Percentiles rank a stretch among this genome's conserved stretches.
These are phyloP conservation scores for Herpotrichia juniperi DNA, from an alignment of 2,329 filamentous ascomycete species.

Conservation along the genomic window DNA sequence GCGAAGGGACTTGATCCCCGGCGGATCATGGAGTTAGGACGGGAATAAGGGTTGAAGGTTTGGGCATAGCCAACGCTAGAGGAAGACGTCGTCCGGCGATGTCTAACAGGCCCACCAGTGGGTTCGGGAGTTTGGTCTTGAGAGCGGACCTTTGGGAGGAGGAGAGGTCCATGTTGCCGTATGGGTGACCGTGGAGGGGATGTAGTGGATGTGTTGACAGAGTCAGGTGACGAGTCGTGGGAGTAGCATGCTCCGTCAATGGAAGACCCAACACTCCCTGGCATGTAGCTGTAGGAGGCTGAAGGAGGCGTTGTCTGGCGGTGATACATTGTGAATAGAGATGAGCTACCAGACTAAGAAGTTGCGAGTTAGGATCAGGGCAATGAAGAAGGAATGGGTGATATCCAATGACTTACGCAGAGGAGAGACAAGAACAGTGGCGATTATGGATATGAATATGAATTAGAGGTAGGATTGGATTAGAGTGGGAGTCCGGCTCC, in stretches of 20 bases:
- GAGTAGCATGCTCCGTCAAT: constrained; percentile 70
- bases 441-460: constrained; percentile 48
- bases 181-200: constrained; percentile 76
- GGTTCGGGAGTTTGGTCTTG: constrained; percentile 80
- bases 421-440: constrained; percentile 21
- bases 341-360: constrained; percentile 44
- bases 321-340: constrained; percentile 46
- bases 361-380: constrained; percentile 19
- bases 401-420: constrained; percentile 38
- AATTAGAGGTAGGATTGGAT: constrained; percentile 29
- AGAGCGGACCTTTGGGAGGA: constrained; percentile 83
- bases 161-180: constrained; percentile 76
- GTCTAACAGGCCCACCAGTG: constrained; percentile 61
- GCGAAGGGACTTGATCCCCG: constrained; percentile 54
- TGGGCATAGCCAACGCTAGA: constrained; percentile 45
- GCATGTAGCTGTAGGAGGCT: constrained; percentile 43
- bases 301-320: constrained; percentile 54
- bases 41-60: constrained; percentile 58
- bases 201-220: constrained; percentile 69
- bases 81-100: constrained; percentile 61
- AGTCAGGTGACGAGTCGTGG: constrained; percentile 71
- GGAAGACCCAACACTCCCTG: constrained; percentile 48
- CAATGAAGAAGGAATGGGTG: constrained; percentile 1
- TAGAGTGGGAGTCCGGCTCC: constrained; percentile 52
- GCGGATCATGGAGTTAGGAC: constrained; percentile 52